Base-by-base conservation (phyloP, 2,329 filamentous ascomycete genomes). In the Microcera coccophila region DNA sequence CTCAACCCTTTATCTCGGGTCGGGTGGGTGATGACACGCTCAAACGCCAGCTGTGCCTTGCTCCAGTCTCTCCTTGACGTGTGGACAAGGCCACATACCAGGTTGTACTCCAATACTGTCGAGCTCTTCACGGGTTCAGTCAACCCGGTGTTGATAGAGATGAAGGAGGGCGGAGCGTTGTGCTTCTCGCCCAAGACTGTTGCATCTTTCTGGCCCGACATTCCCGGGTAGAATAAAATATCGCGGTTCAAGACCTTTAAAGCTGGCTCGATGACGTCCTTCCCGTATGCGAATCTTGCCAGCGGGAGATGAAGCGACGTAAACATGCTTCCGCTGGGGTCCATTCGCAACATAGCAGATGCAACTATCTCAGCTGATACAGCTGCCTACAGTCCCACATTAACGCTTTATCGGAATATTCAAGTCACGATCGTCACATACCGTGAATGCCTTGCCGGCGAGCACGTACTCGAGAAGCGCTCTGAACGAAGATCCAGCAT, bases 21-120 rank as follows among this genome's bases (percentile, higher is more conserved):
- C 1, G 90, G 87, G 44, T 83, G 82, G 3, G 82, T 78, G 26
- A 95, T 71, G 33, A 80, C 77, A 45, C 79, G 74, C 53, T 81
- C 78, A 19, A 90, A 73, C 21, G 82, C 80, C 28, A 73, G 73
- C 14, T 74, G 66, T 1, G 85, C 84, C 44, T 75, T 76, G 15
- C 65, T 59, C 84, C 85, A 90, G 47, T 80, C 66, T 44, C 76
- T 71, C 38, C 73, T 63, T 2, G 74, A 71, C 57, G 84, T 79
- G 60, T 82, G 84, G 32, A 84, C 73, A 66, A 85, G 71, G n/a
- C 77, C 84, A 15, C 79, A 73, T 29, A 79, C 63, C 4, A 85
- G 63, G 53, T 85, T 83, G 60, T 88, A 89, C 58, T 85, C 79
- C 16, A 88, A 67, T 32, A 90, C 69, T 26, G 73, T 66, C 4